Percentiles rank a stretch among this genome's conserved stretches.
Evolutionary conservation across 2,329 filamentous ascomycete species (phyloP).

Genomic region (Apiospora marii): DNA sequence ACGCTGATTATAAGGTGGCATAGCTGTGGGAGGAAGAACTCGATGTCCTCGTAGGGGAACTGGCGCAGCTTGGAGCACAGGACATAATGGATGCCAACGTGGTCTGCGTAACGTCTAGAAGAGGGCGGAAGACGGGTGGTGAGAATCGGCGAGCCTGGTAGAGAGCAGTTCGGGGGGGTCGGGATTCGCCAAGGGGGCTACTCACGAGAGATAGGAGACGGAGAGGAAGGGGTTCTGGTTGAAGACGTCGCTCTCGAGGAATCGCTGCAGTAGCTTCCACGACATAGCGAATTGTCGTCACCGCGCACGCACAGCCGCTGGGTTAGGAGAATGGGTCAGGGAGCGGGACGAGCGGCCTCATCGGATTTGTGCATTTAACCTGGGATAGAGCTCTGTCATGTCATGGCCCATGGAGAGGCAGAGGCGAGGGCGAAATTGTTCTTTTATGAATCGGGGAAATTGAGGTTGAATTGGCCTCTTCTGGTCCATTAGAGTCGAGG

Average conservation of each 20-base stretch:
- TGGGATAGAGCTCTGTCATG: constrained; percentile 22
- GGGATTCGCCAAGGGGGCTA: constrained; percentile 39
- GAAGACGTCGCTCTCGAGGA: constrained; percentile 94
- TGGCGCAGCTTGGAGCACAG: constrained; percentile 88
- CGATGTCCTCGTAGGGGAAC: constrained; percentile 90
- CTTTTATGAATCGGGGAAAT: constrained; percentile 16
- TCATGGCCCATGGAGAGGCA: constrained; percentile 14
- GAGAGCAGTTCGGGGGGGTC: constrained; percentile 23
- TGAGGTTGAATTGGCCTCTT: not conserved
- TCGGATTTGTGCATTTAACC: constrained; percentile 33
- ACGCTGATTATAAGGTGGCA: constrained; percentile 89
- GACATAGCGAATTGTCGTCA: constrained; percentile 62
- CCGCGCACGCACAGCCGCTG: constrained; percentile 20
- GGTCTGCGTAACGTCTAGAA: constrained; percentile 81
- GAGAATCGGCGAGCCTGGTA: not conserved
- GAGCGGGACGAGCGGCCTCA: constrained; percentile 44
- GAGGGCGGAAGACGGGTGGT: constrained; percentile 23
- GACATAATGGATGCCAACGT: constrained; percentile 90
- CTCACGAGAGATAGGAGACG: constrained; percentile 88
- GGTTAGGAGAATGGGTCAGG: constrained; percentile 35
- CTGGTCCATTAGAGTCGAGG: constrained; percentile 14
- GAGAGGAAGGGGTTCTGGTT: constrained; percentile 89
- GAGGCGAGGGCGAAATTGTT: constrained; percentile 1
- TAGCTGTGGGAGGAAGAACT: constrained; percentile 89
- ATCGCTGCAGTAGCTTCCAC: constrained; percentile 89